Evolutionary conservation across 306 rosid genomes (phyloP).

Genomic region (Malus fusca): DNA sequence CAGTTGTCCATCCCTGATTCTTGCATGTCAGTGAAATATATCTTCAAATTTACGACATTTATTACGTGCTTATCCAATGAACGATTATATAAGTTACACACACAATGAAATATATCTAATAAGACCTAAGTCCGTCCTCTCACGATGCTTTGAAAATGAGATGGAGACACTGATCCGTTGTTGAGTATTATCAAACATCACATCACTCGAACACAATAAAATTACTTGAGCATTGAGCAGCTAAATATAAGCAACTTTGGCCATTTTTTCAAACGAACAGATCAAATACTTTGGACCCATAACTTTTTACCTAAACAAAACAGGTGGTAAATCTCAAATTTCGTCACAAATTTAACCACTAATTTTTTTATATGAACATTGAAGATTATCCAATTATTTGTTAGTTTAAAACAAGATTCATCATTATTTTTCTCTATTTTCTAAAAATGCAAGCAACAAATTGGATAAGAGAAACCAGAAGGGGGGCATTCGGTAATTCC

Average conservation of each 20-base stretch:
- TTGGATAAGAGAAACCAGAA: background rate
- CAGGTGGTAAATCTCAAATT: background rate
- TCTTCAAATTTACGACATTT: too few relatives aligned
- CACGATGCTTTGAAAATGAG: background rate
- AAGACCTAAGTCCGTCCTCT: too few relatives aligned
- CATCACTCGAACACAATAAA: background rate
- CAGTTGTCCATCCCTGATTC: rapidly evolving
- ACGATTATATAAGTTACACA: too few relatives aligned
- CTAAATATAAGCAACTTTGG: background rate
- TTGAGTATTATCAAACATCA: background rate
- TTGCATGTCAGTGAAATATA: too few relatives aligned
- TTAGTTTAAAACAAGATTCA: background rate
- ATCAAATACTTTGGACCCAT: background rate
- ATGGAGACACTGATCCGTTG: too few relatives aligned
- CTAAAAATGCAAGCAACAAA: background rate
- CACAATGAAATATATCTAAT: too few relatives aligned
- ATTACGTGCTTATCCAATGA: too few relatives aligned
- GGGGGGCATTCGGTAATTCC: conserved; percentile 17
- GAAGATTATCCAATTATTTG: background rate
- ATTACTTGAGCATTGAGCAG: background rate
- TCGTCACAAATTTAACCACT: background rate
- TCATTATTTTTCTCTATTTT: background rate
- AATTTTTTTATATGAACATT: background rate
- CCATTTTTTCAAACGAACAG: background rate
- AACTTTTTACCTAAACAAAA: background rate